phyloP scores from a whole-genome alignment of 441 rosid species.

The Arabidopsis hybrid region DNA sequence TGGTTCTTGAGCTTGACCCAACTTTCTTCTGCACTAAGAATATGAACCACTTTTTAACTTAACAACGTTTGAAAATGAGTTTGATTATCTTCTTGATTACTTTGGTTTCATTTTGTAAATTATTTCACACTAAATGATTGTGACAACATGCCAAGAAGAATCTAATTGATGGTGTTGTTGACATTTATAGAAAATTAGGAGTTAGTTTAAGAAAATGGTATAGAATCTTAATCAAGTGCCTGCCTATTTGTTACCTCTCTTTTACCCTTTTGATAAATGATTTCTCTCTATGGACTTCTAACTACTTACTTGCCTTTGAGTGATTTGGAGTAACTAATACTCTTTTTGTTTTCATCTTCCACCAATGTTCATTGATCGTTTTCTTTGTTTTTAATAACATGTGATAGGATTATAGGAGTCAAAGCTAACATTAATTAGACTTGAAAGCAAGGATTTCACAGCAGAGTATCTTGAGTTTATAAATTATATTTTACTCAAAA shows the following conservation, averaged over 20 bases:
- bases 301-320: constrained; percentile 11
- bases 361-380: not conserved
- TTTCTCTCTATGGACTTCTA: constrained; percentile 8
- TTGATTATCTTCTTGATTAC: constrained; percentile 39
- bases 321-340: constrained; percentile 27
- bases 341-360: constrained; percentile 9
- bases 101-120: constrained; percentile 8
- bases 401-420: constrained; percentile 16
- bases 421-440: constrained; percentile 31
- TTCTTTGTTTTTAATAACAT: constrained; percentile 24
- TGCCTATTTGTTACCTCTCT: constrained; percentile 19
- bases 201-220: constrained; percentile 35
- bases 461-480: constrained; percentile 16
- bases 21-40: constrained; percentile 36
- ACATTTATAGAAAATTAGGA: constrained; percentile 20
- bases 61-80: constrained; percentile 28
- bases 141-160: constrained; percentile 33
- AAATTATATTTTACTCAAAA: constrained; percentile 17
- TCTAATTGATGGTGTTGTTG: constrained; percentile 39
- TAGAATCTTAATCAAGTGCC: constrained; percentile 34
- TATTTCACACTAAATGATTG: constrained; percentile 33
- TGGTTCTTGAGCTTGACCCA: constrained; percentile 40
- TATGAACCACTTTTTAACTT: constrained; percentile 28
- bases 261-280: constrained; percentile 28
- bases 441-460: constrained; percentile 1